A percentile compares a stretch with the other conserved stretches of the same genome.
These are phyloP conservation scores for Wilcoxina mikolae DNA, from an alignment of 495 filamentous ascomycete genomes.

Conservation along the genomic window DNA sequence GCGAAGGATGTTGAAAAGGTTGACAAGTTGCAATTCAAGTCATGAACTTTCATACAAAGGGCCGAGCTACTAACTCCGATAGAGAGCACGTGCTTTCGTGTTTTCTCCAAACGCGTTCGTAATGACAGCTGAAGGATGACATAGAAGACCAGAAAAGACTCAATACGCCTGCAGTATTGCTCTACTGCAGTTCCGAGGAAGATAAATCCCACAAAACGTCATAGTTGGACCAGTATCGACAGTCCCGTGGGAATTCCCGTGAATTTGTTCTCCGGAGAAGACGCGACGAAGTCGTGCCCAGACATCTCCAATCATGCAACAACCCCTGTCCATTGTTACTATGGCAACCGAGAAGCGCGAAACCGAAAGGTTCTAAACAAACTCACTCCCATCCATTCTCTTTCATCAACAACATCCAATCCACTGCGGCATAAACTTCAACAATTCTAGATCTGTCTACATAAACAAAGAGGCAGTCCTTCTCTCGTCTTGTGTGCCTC, in stretches of 20 bases:
- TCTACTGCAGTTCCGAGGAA: background rate
- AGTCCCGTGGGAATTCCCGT: background rate
- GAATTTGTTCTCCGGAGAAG: background rate
- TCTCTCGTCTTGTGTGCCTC: background rate
- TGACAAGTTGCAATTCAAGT: too few relatives aligned
- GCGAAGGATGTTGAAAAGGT: too few relatives aligned
- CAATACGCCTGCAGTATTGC: background rate
- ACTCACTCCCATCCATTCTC: background rate
- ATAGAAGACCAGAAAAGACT: background rate
- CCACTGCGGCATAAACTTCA: background rate
- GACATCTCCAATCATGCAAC: background rate
- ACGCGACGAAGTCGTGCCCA: background rate
- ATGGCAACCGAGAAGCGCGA: background rate
- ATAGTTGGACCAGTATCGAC: background rate
- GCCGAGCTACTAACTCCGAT: conserved; percentile 4
- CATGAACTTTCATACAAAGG: too few relatives aligned
- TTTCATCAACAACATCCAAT: background rate
- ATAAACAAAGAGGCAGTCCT: background rate
- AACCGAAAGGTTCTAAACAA: background rate
- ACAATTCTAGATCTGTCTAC: background rate
- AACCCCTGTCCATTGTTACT: background rate
- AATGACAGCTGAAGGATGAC: background rate
- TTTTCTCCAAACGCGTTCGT: conserved; percentile 19
- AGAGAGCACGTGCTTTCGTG: conserved; percentile 5
- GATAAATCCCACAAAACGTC: background rate